Conservation (phyloP, 1,139 yeast species). For the Pneumocystis carinii region DNA sequence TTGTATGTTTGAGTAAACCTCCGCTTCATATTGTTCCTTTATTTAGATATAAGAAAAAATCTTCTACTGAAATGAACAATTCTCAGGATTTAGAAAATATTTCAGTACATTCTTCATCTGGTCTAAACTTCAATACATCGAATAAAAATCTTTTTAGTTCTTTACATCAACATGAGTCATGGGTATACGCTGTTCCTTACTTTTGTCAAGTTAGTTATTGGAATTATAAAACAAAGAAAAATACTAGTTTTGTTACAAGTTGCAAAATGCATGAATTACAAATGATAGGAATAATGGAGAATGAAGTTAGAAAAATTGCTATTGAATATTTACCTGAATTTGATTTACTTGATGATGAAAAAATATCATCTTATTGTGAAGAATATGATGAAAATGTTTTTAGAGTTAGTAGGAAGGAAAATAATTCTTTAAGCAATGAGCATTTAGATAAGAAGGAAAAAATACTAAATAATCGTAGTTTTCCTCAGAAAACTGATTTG, state of each 20-base stretch:
- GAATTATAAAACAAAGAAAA: constrained; percentile 24
- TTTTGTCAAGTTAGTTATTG: constrained; percentile 92
- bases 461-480: background rate
- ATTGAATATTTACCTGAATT: constrained; percentile 36
- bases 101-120: too few relatives aligned
- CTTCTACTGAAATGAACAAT: background rate
- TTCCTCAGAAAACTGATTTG: background rate
- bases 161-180: constrained; percentile 34
- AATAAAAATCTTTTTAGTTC: constrained; percentile 7
- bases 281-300: constrained; percentile 97
- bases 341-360: constrained; percentile 4
- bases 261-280: constrained; percentile 89
- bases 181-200: constrained; percentile 52
- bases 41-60: constrained; percentile 47
- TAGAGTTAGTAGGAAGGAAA: background rate
- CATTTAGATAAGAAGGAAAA: background rate
- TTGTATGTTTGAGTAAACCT: constrained; percentile 76
- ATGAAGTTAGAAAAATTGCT: constrained; percentile 53
- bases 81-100: background rate
- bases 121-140: background rate
- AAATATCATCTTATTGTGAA: constrained; percentile 4
- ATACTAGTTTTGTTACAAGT: constrained; percentile 61
- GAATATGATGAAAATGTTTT: constrained; percentile 6
- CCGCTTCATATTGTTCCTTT: constrained; percentile 87
- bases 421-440: background rate